Evolutionary conservation across 441 rosid genomes (phyloP).

Genomic region (Jatropha podagrica): DNA sequence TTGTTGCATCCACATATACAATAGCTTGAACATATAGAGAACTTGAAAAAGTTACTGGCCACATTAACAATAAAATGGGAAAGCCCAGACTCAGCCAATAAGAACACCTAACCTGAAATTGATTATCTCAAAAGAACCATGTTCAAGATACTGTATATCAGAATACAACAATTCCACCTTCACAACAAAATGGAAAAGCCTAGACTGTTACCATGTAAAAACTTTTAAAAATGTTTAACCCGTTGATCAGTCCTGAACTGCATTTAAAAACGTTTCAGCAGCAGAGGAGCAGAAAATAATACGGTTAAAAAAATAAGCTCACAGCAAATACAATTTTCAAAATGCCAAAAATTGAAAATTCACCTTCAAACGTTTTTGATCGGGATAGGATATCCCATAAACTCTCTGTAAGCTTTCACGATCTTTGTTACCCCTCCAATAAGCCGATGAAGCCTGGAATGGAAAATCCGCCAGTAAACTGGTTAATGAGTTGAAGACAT

Average conservation of each 20-base stretch:
- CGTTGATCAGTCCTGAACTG: too few species aligned
- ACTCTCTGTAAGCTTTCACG: slow-evolving; percentile 98
- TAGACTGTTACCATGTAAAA: not conserved
- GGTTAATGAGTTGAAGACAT: slow-evolving; percentile 8
- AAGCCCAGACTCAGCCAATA: not conserved
- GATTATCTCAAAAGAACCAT: not conserved
- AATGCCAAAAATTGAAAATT: slow-evolving; percentile 15
- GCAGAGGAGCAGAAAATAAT: slow-evolving; percentile 2
- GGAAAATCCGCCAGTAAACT: slow-evolving; percentile 16
- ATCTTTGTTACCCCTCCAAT: slow-evolving; percentile 88
- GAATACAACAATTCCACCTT: not conserved
- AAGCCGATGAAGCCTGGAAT: slow-evolving; percentile 93
- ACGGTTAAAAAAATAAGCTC: not conserved
- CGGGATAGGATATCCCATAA: slow-evolving; percentile 96
- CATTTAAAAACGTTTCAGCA: slow-evolving; percentile 11
- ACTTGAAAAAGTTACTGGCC: not conserved
- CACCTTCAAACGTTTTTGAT: slow-evolving; percentile 85
- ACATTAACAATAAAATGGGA: not conserved
- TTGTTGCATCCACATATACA: not conserved
- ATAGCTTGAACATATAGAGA: not conserved
- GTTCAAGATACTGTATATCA: too few species aligned
- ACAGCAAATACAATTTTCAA: slow-evolving; percentile 5
- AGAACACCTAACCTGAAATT: too few species aligned
- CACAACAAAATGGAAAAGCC: not conserved
- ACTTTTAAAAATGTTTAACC: too few species aligned